Conservation (phyloP, 768 basidiomycete species). For the Hericium rajendrae region DNA sequence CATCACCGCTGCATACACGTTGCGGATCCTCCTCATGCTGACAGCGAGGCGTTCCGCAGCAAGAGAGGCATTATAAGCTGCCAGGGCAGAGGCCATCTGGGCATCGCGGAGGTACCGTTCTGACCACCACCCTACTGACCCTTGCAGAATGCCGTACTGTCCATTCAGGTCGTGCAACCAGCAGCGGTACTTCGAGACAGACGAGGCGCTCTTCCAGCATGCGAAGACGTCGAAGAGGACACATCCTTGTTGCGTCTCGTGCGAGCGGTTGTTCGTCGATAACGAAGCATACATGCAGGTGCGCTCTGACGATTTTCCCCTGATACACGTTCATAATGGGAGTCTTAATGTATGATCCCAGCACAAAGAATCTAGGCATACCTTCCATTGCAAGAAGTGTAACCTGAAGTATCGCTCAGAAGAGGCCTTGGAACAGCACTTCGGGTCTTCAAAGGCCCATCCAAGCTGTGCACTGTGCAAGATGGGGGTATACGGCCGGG, state of each 20-base stretch:
- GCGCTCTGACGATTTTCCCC: neutral
- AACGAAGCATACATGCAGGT: neutral
- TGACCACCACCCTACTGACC: neutral
- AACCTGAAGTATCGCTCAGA: neutral
- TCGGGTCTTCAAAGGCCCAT: neutral
- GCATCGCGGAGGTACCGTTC: neutral
- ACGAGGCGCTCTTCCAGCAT: neutral
- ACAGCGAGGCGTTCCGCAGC: neutral
- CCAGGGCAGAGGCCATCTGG: neutral
- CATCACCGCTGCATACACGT: neutral
- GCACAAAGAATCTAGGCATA: neutral
- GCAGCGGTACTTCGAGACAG: neutral
- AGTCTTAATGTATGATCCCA: neutral
- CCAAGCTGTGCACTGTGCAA: neutral
- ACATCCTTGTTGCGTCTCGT: neutral
- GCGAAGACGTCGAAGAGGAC: neutral
- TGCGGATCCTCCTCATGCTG: neutral
- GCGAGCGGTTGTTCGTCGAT: neutral
- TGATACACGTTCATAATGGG: too few species aligned
- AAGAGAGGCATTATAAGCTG: neutral
- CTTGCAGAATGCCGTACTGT: neutral
- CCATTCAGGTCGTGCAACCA: neutral
- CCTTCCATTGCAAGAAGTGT: neutral
- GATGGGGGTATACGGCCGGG: neutral
- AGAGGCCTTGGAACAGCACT: neutral